Conservation (phyloP, 805 yeast genomes). For the Ogataea nakhonphanomensis region DNA sequence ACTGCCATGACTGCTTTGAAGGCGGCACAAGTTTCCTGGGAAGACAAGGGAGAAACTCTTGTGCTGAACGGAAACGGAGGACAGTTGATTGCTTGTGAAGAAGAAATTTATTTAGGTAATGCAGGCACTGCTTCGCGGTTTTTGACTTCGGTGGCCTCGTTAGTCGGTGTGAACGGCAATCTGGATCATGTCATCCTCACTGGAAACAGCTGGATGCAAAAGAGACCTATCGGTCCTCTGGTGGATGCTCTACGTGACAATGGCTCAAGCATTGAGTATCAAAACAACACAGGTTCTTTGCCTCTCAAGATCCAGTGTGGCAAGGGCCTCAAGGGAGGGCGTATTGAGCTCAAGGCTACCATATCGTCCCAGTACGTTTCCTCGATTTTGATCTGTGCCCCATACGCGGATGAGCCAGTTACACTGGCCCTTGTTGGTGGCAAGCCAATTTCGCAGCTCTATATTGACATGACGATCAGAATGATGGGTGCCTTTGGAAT, state of each 20-base stretch:
- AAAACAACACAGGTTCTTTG: constrained; percentile 74
- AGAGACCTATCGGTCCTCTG: constrained; percentile 93
- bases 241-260: constrained; percentile 85
- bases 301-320: constrained; percentile 76
- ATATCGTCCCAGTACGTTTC: constrained; percentile 97
- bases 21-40: constrained; percentile 80
- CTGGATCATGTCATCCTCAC: constrained; percentile 61
- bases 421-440: constrained; percentile 91
- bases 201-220: constrained; percentile 96
- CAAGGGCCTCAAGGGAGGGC: constrained; percentile 77
- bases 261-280: constrained; percentile 71
- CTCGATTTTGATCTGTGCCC: constrained; percentile 95
- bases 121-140: constrained; percentile 98
- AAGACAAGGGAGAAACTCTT: constrained; percentile 86
- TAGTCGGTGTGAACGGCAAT: constrained; percentile 51
- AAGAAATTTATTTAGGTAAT: constrained; percentile 84
- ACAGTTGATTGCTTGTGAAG: constrained; percentile 54
- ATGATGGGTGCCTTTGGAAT: constrained; percentile 94
- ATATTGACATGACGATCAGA: constrained; percentile 94
- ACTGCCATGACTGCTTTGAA: constrained; percentile 74
- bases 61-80: constrained; percentile 87
- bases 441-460: constrained; percentile 91
- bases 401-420: constrained; percentile 86
- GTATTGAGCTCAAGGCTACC: constrained; percentile 91
- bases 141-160: constrained; percentile 86